phyloP scores from a whole-genome alignment of 371 early-diverging fungal species.

The Dichotomocladium elegans region DNA sequence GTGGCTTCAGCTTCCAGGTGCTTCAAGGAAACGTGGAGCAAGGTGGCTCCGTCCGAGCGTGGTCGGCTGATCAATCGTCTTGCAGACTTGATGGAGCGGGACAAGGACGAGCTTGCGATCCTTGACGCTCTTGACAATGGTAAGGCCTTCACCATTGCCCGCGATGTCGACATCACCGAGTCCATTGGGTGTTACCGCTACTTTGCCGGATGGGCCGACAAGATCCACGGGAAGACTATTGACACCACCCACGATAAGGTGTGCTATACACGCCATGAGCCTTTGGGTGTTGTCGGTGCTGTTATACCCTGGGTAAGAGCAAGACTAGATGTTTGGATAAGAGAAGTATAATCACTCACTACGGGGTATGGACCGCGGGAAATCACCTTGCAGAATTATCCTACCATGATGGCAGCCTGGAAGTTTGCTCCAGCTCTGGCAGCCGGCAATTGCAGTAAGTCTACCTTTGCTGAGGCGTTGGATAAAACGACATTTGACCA shows the following conservation, averaged over 20 bases:
- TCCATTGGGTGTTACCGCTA: conserved; percentile 74
- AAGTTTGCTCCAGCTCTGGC: conserved; percentile 90
- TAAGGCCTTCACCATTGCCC: conserved; percentile 68
- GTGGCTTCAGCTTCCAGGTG: conserved; percentile 71
- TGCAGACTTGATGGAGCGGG: conserved; percentile 71
- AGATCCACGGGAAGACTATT: conserved; percentile 49
- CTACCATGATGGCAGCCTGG: conserved; percentile 67
- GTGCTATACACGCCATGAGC: conserved; percentile 73
- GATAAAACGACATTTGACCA: neutral
- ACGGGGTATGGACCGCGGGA: no score
- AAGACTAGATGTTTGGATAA: neutral
- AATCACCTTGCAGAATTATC: conserved; percentile 16
- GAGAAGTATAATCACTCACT: neutral
- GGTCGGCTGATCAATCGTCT: conserved; percentile 50
- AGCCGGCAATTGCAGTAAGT: conserved; percentile 59
- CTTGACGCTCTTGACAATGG: conserved; percentile 86
- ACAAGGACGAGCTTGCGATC: conserved; percentile 65
- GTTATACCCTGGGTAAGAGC: conserved; percentile 53
- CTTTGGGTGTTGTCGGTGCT: conserved; percentile 78
- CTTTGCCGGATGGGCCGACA: conserved; percentile 82
- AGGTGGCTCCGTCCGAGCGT: conserved; percentile 51
- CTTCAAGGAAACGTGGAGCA: conserved; percentile 65
- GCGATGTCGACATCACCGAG: conserved; percentile 61
- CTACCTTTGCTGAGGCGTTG: neutral
- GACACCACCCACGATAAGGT: conserved; percentile 34